Evolutionary conservation across 2,329 filamentous ascomycete genomes (phyloP).

Genomic region (Dothistroma septosporum): DNA sequence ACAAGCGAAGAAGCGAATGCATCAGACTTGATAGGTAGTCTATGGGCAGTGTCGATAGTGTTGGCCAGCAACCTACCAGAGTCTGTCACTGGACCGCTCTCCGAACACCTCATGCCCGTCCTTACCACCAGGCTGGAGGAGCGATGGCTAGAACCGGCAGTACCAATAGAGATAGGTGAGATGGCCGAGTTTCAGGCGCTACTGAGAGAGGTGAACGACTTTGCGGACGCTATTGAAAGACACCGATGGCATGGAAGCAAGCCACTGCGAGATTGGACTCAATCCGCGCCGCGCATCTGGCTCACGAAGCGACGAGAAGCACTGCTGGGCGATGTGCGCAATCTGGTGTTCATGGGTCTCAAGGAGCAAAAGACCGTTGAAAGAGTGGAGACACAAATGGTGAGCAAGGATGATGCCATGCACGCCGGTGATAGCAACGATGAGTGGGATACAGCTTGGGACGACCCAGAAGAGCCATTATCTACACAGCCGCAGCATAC

Average conservation of each 20-base stretch:
- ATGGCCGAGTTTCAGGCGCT: conserved; percentile 68
- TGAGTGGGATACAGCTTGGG: conserved; percentile 80
- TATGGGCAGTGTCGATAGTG: conserved; percentile 48
- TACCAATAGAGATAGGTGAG: conserved; percentile 69
- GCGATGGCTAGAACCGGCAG: conserved; percentile 68
- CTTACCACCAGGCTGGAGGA: conserved; percentile 65
- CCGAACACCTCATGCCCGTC: conserved; percentile 64
- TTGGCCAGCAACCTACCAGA: conserved; percentile 49
- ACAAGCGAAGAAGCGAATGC: conserved; percentile 13
- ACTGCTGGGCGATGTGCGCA: conserved; percentile 70
- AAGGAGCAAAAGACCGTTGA: conserved; percentile 68
- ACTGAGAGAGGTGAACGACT: conserved; percentile 59
- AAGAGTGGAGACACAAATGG: conserved; percentile 75
- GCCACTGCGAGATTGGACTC: conserved; percentile 73
- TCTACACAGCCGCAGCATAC: conserved; percentile 21
- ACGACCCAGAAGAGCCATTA: conserved; percentile 54
- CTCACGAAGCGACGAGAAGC: conserved; percentile 76
- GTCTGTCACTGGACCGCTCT: conserved; percentile 53
- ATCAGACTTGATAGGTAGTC: conserved; percentile 39
- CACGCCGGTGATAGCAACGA: conserved; percentile 43
- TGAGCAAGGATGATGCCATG: conserved; percentile 64
- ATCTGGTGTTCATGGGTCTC: conserved; percentile 63
- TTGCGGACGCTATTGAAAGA: conserved; percentile 60
- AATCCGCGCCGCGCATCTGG: conserved; percentile 77
- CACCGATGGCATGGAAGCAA: conserved; percentile 59